Evolutionary conservation across 2,329 filamentous ascomycete species (phyloP).

Genomic region (Sporothrix variecibatus): DNA sequence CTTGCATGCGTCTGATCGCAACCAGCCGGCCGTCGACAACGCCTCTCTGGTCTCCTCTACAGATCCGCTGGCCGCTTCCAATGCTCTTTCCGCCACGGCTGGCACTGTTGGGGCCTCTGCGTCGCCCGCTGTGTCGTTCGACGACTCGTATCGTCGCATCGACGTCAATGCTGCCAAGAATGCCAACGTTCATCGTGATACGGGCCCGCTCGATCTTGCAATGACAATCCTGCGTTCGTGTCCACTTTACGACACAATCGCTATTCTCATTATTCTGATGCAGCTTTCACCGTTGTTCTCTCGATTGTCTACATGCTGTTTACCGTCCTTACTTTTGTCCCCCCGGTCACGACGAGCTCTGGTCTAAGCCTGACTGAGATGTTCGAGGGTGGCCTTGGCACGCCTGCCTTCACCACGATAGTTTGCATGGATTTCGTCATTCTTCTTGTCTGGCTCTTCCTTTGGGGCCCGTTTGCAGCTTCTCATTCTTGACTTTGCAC

Average conservation of each 20-base stretch:
- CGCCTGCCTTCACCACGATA: slow-evolving; percentile 82
- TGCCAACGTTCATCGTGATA: slow-evolving; percentile 66
- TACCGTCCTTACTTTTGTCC: slow-evolving; percentile 88
- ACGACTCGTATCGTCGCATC: slow-evolving; percentile 63
- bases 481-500: slow-evolving; percentile 84
- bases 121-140: slow-evolving; percentile 39
- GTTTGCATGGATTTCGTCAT: slow-evolving; percentile 81
- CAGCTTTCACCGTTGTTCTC: slow-evolving; percentile 87
- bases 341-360: slow-evolving; percentile 75
- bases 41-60: slow-evolving; percentile 54
- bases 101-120: slow-evolving; percentile 35
- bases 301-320: slow-evolving; percentile 91
- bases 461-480: slow-evolving; percentile 86
- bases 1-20: neutral
- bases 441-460: slow-evolving; percentile 80
- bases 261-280: slow-evolving; percentile 93
- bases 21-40: slow-evolving; percentile 16
- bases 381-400: slow-evolving; percentile 82
- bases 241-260: slow-evolving; percentile 90
- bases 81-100: slow-evolving; percentile 36
- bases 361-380: slow-evolving; percentile 86
- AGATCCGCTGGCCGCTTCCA: slow-evolving; percentile 46
- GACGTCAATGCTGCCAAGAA: slow-evolving; percentile 71
- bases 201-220: slow-evolving; percentile 73
- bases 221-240: slow-evolving; percentile 87